Percentiles rank a stretch among this genome's conserved stretches.
Evolutionary conservation across 495 filamentous ascomycete species (phyloP).

Genomic region (Trichocladium uniseriatum): DNA sequence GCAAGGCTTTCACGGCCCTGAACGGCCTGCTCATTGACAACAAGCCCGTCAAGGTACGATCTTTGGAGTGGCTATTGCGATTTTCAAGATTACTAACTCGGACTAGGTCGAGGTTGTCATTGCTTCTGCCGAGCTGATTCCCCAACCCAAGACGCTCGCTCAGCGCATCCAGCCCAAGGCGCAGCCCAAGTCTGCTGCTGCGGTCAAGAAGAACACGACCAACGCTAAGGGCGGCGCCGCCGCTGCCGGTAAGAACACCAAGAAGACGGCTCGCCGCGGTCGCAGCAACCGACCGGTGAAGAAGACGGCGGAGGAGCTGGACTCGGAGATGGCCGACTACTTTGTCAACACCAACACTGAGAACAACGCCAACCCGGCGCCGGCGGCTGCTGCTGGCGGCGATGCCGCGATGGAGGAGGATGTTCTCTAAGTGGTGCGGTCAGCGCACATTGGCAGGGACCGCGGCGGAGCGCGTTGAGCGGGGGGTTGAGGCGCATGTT

Average conservation of each 20-base stretch:
- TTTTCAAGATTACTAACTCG: background rate
- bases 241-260: constrained; percentile 41
- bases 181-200: constrained; percentile 76
- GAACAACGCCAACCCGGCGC: constrained; percentile 36
- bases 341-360: constrained; percentile 43
- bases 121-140: constrained; percentile 57
- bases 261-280: constrained; percentile 39
- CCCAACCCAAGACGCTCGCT: constrained; percentile 62
- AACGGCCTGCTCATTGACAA: constrained; percentile 85
- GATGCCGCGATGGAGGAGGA: constrained; percentile 48
- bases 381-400: constrained; percentile 19
- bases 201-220: constrained; percentile 46
- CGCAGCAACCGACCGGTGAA: constrained; percentile 60
- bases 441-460: background rate
- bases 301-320: constrained; percentile 87
- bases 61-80: background rate
- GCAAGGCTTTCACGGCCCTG: constrained; percentile 68
- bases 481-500: background rate
- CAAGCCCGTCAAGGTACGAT: constrained; percentile 75
- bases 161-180: constrained; percentile 77
- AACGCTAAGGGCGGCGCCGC: constrained; percentile 29
- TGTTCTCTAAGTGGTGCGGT: constrained; percentile 23
- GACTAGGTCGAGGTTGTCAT: constrained; percentile 80
- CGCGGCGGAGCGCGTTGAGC: no score
- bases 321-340: constrained; percentile 92